Evolutionary conservation across 2,329 filamentous ascomycete genomes (phyloP).

Genomic region (Colletotrichum sp.): DNA sequence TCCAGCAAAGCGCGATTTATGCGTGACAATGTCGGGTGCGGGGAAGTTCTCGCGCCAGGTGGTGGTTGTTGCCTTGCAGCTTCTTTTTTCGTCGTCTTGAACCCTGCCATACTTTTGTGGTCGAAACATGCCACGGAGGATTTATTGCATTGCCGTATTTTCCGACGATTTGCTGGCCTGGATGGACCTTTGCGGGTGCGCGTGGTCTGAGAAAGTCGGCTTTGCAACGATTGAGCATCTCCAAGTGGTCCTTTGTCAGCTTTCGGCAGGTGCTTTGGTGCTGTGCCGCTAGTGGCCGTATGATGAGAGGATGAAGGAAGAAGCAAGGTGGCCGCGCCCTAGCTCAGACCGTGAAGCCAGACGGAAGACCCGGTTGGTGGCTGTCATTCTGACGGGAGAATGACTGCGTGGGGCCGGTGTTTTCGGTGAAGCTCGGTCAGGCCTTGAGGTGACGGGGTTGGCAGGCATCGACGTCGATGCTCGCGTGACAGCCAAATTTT

Average conservation of each 20-base stretch:
- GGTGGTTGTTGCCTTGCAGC: neutral
- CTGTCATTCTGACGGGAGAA: neutral
- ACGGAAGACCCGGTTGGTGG: neutral
- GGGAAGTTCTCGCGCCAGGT: neutral
- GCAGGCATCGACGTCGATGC: neutral
- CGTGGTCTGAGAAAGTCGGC: neutral
- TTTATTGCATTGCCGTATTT: neutral
- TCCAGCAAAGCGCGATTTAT: conserved; percentile 11
- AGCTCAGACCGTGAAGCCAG: neutral
- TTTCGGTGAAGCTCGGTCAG: conserved; percentile 13
- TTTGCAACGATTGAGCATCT: neutral
- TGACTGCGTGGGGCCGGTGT: neutral
- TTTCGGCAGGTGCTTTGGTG: neutral
- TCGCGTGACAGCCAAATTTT: neutral
- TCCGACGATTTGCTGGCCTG: neutral
- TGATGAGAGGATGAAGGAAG: neutral
- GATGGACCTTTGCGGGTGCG: neutral
- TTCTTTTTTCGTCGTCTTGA: neutral
- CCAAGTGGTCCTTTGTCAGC: neutral
- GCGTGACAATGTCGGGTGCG: conserved; percentile 4
- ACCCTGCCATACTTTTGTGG: neutral
- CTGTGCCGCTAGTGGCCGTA: neutral
- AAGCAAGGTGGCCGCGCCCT: neutral
- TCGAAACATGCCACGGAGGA: conserved; percentile 9
- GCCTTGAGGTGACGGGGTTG: neutral